Evolutionary conservation across 805 yeast genomes (phyloP), one percentile per base, ranked within the genome.

Genomic region (Kodamaea laetipori): DNA sequence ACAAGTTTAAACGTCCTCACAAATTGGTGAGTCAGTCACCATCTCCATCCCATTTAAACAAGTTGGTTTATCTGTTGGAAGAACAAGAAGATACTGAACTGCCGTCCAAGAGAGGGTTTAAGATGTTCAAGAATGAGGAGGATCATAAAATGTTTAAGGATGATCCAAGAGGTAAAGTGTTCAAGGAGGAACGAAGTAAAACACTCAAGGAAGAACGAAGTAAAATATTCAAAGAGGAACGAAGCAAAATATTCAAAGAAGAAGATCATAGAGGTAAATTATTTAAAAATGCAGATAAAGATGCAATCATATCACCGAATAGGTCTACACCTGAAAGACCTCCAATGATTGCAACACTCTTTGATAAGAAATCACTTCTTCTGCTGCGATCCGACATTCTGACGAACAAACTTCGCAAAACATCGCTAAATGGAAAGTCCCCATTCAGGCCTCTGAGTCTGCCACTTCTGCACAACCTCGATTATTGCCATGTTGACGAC

Each of bases 1-100:
- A 65, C 46, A 69, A 68, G 47, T 71, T 68, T 54, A 71, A 71
- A 46, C 55, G 76, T 25, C 76, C 76, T 1, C 76, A 69, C 50
- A 63, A 65, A 43, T 56, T 71, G 39, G 67, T 71, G 16, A 68
- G 74, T 46, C 74, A 71, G 48, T 61, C 69, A 12, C 76, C 76
- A 4, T 68, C 74, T 10, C 74, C 73, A 4, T 56, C 64, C 21
- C 37, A 39, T 7, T 38, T 38, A 23, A 45, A 50, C 27, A 36
- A 46, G 16, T n/a, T 48, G 40, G 21, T 48, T 7, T 45, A 44
- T 23, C 47, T 31, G 37, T 44, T 44, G 31, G 45, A 42, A 16
- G 28, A 13, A n/a, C 36, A 21, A 8, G 33, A 45, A 17, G 39
- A 37, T 16, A 37, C 45, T n/a, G n/a, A n/a, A n/a, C 56, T 66